These are phyloP conservation scores for Ensete glaucum DNA, from an alignment of 176 grass and related monocot species.

Conservation along the genomic window DNA sequence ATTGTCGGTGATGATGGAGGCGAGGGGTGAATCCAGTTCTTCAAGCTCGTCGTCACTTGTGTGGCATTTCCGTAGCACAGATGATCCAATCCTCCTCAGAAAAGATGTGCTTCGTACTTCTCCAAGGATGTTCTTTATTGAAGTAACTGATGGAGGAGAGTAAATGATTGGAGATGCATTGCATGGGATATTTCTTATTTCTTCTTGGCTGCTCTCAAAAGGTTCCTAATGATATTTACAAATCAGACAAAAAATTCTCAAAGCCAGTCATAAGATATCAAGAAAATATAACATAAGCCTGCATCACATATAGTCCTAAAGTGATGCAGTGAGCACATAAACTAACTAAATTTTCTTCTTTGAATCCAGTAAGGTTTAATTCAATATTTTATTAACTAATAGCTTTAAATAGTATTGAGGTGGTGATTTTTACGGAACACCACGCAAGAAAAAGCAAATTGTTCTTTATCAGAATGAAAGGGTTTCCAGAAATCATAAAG, in stretches of 20 bases:
- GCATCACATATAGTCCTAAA: neutral
- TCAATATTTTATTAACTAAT: no score
- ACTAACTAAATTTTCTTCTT: neutral
- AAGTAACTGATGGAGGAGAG: constrained; percentile 36
- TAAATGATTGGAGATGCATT: constrained; percentile 50
- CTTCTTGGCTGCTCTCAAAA: constrained; percentile 33
- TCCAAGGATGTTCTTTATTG: constrained; percentile 52
- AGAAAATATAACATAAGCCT: neutral
- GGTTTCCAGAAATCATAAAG: neutral
- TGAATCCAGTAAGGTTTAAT: neutral
- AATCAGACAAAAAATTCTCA: constrained; percentile 13
- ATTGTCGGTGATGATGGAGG: constrained; percentile 40
- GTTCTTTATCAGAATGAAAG: no score
- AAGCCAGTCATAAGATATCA: neutral
- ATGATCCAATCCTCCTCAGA: constrained; percentile 30
- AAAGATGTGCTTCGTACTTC: constrained; percentile 37
- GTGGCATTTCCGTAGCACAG: constrained; percentile 73
- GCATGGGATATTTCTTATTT: constrained; percentile 48
- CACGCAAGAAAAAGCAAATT: neutral
- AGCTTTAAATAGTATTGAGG: no score
- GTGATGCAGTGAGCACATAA: no score
- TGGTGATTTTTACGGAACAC: neutral
- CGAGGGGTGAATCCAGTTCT: constrained; percentile 69
- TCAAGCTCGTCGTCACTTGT: constrained; percentile 86
- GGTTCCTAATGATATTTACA: constrained; percentile 40